These are phyloP conservation scores for Colletotrichum liaoningense DNA, from an alignment of 2,329 filamentous ascomycete species.

Conservation along the genomic window DNA sequence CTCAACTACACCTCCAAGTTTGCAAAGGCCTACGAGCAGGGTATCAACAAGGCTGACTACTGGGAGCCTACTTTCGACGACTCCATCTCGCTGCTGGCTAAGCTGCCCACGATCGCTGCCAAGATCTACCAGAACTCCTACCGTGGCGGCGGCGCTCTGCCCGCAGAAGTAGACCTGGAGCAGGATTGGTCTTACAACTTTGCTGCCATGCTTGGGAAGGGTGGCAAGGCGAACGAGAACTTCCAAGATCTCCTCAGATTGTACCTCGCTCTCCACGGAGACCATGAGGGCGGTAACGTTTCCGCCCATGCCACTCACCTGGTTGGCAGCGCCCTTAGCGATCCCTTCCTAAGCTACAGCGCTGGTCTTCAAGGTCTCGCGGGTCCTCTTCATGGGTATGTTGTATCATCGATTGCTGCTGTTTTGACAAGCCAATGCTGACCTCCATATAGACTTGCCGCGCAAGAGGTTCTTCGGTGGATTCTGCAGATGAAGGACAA, in stretches of 20 bases:
- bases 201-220: constrained; percentile 93
- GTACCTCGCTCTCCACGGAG: constrained; percentile 95
- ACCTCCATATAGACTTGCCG: constrained; percentile 73
- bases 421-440: constrained; percentile 7
- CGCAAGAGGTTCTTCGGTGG: constrained; percentile 97
- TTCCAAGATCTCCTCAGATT: constrained; percentile 96
- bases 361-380: constrained; percentile 95
- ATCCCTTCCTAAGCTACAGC: constrained; percentile 95
- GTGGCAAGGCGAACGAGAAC: constrained; percentile 86
- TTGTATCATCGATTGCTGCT: not conserved
- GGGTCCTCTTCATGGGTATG: constrained; percentile 70
- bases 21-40: constrained; percentile 90
- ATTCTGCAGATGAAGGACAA: constrained; percentile 94
- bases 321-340: constrained; percentile 92
- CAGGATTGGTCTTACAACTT: constrained; percentile 99
- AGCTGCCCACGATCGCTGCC: constrained; percentile 95
- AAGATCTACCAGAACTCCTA: constrained; percentile 97
- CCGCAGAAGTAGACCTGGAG: constrained; percentile 79
- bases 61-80: constrained; percentile 99
- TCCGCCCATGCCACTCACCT: constrained; percentile 96
- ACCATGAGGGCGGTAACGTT: constrained; percentile 98
- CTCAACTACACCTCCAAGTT: constrained; percentile 95
- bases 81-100: constrained; percentile 91
- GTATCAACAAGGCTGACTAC: constrained; percentile 95
- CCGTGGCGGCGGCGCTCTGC: constrained; percentile 78